phyloP scores from a whole-genome alignment of 805 yeast species.

The Wickerhamiella allomyrinae region DNA sequence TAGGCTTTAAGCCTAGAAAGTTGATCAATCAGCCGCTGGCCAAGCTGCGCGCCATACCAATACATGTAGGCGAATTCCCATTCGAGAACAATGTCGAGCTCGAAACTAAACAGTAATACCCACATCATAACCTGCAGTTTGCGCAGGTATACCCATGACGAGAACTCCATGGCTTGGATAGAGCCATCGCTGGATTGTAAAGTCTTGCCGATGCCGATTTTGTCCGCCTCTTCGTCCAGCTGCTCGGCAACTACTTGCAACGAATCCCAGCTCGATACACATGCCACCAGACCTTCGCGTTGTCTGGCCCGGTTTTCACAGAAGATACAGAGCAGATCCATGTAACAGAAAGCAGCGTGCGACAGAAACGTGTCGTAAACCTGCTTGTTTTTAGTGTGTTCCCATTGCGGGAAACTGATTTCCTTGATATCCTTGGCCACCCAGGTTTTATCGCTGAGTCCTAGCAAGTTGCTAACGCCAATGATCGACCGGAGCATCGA shows the following conservation, averaged over 20 bases:
- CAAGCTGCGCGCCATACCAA: constrained; percentile 49
- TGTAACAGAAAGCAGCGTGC: constrained; percentile 30
- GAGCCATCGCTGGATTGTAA: constrained; percentile 17
- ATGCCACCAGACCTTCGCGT: constrained; percentile 54
- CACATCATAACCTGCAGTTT: constrained; percentile 63
- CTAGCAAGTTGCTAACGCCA: constrained; percentile 9
- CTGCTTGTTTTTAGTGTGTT: constrained; percentile 15
- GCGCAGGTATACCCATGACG: constrained; percentile 52
- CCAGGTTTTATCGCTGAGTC: constrained; percentile 17
- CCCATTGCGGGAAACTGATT: constrained; percentile 26
- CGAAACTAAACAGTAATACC: constrained; percentile 59
- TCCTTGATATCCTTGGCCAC: constrained; percentile 30
- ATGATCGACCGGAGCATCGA: constrained; percentile 16
- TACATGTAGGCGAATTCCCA: constrained; percentile 56
- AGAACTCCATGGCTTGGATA: constrained; percentile 39
- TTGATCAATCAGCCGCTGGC: constrained; percentile 30
- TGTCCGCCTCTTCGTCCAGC: constrained; percentile 37
- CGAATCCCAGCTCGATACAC: constrained; percentile 54
- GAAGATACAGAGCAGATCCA: constrained; percentile 33
- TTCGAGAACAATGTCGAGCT: constrained; percentile 53
- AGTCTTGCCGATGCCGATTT: constrained; percentile 14
- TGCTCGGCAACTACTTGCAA: constrained; percentile 62
- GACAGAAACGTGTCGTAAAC: constrained; percentile 21
- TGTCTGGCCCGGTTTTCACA: constrained; percentile 68
- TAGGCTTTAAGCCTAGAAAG: constrained; percentile 27